Evolutionary conservation across 495 filamentous ascomycete species (phyloP), one percentile per base, ranked within the genome.

Genomic region (Penicillium alfredii): DNA sequence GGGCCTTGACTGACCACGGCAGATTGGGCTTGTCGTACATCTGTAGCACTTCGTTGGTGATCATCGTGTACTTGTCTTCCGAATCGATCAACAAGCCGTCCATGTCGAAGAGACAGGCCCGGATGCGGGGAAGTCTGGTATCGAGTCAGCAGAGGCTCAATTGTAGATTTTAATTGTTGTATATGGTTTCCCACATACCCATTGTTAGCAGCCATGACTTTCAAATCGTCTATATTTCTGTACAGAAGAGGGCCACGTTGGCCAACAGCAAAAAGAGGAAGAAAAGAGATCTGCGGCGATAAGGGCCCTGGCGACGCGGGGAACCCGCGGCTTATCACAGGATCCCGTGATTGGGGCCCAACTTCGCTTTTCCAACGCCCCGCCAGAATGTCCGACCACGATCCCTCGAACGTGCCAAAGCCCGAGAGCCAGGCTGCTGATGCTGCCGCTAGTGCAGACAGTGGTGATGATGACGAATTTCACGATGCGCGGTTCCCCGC

Each of bases 61-160:
- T 82, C 15, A 75, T 56, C 0, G 86, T 92, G 68, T 97, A 97
- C 39, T 83, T 74, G 58, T 99, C 93, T 53, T 99, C 92, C 10
- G 86, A 86, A 63, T 97, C 81, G 44, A 98, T 80, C 12, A 98
- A 74, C 17, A 98, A 81, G 27, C 92, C 92, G 56, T 98, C 92
- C 88, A 98, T 94, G 71, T 98, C 92, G 56, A 99, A 99, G 40
- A 99, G 81, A 64, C 88, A 95, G 40, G 92, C 92, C 38, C 87
- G 77, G 38, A 97, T 76, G 30, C 81, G 80, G 15, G 86, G 87
- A 15, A 80, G 73, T 44, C 81, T 84, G 24, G 33, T 17, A 38
- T 22, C 19, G 18, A 34, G 49, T 53, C 29, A 55, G 44, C 42
- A 12, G 21, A 4, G 17, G 23, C 19, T 4, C 4, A 18, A 9